phyloP scores from a whole-genome alignment of 1,139 yeast species.

The Kazachstania sp. region DNA sequence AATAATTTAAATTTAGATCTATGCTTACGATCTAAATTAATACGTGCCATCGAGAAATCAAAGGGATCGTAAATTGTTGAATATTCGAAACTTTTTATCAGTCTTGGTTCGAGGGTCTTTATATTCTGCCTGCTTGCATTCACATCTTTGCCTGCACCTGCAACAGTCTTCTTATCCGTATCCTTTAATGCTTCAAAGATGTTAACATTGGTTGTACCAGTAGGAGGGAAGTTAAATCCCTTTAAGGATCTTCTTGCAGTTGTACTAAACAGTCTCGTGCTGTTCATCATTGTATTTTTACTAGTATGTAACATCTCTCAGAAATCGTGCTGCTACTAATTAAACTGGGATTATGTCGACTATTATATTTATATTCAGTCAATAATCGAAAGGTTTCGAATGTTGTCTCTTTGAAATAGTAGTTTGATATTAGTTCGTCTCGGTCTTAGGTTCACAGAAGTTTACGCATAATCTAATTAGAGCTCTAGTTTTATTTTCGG shows the following conservation, averaged over 20 bases:
- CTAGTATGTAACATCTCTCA: background rate
- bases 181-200: background rate
- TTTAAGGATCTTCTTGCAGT: background rate
- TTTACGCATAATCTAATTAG: too few relatives aligned
- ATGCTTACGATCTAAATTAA: conserved; percentile 31
- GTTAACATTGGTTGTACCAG: background rate
- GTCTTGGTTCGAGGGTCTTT: conserved; percentile 15
- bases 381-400: too few relatives aligned
- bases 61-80: conserved; percentile 61
- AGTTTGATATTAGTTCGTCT: too few relatives aligned
- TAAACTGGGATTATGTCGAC: background rate
- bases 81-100: conserved; percentile 30
- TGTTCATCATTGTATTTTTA: background rate
- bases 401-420: too few relatives aligned
- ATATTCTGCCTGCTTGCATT: conserved; percentile 2
- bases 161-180: background rate
- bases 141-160: background rate
- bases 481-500: too few relatives aligned
- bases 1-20: conserved; percentile 20
- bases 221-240: conserved; percentile 5
- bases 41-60: conserved; percentile 55
- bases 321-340: background rate
- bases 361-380: background rate
- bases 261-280: conserved; percentile 1
- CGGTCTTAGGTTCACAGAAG: too few relatives aligned